Percentiles rank a stretch among this genome's conserved stretches.
These are phyloP conservation scores for Mycena capillaripes DNA, from an alignment of 768 basidiomycete genomes.

Conservation along the genomic window DNA sequence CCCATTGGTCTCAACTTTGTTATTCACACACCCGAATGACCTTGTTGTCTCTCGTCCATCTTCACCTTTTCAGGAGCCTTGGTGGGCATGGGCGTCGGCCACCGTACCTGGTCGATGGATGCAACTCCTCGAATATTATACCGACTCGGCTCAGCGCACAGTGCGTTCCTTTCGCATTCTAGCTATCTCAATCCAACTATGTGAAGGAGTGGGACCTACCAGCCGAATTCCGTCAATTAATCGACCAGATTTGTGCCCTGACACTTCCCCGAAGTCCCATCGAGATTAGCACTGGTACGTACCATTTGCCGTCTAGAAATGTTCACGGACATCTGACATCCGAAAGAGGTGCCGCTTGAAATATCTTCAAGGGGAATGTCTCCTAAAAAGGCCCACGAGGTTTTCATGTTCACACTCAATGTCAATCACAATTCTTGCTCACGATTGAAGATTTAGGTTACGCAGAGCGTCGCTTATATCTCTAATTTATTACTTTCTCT, in stretches of 20 bases:
- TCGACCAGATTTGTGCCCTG: slow-evolving; percentile 22
- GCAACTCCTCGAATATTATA: slow-evolving; percentile 31
- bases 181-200: neutral
- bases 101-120: slow-evolving; percentile 27
- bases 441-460: slow-evolving; percentile 50
- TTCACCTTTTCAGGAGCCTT: slow-evolving; percentile 39
- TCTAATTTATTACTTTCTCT: slow-evolving; percentile 49
- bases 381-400: slow-evolving; percentile 82
- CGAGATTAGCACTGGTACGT: slow-evolving; percentile 4
- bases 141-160: slow-evolving; percentile 15
- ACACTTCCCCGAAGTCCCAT: slow-evolving; percentile 25
- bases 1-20: slow-evolving; percentile 47
- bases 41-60: slow-evolving; percentile 41
- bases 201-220: slow-evolving; percentile 25
- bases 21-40: slow-evolving; percentile 66
- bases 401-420: slow-evolving; percentile 7
- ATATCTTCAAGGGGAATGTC: slow-evolving; percentile 66
- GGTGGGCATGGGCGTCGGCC: slow-evolving; percentile 54
- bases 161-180: slow-evolving; percentile 1
- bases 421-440: neutral
- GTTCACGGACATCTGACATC: neutral
- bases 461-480: slow-evolving; percentile 72
- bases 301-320: neutral
- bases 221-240: slow-evolving; percentile 18
- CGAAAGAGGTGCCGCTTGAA: slow-evolving; percentile 19